Evolutionary conservation across 805 yeast genomes (phyloP).

Genomic region (Ogataea nitratoaversa): DNA sequence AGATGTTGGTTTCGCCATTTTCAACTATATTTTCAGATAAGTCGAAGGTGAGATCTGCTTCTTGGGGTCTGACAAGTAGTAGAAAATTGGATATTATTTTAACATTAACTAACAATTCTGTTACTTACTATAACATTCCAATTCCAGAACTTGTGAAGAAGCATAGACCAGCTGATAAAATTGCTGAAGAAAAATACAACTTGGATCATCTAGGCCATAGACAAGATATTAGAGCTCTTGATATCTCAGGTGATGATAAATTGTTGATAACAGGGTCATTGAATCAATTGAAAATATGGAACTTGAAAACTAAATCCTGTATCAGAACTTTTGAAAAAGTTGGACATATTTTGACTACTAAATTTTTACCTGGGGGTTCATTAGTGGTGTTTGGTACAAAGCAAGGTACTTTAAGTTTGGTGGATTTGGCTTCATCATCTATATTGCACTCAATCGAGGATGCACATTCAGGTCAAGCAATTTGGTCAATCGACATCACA

Average conservation of each 20-base stretch:
- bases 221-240: conserved; percentile 80
- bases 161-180: conserved; percentile 38
- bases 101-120: conserved; percentile 66
- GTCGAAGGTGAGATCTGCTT: conserved; percentile 58
- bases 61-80: conserved; percentile 54
- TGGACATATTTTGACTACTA: conserved; percentile 78
- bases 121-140: conserved; percentile 61
- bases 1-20: conserved; percentile 63
- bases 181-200: conserved; percentile 43
- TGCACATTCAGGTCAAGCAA: conserved; percentile 71
- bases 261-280: conserved; percentile 86
- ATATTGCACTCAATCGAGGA: conserved; percentile 62
- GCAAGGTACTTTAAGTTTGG: conserved; percentile 76
- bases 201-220: conserved; percentile 85
- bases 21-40: conserved; percentile 57
- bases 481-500: conserved; percentile 88
- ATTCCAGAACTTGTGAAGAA: conserved; percentile 57
- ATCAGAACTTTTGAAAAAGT: conserved; percentile 77
- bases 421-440: conserved; percentile 81
- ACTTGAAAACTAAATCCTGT: conserved; percentile 65
- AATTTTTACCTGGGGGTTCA: conserved; percentile 88
- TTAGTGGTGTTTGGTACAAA: conserved; percentile 85
- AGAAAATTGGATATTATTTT: conserved; percentile 55
- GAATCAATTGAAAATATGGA: conserved; percentile 88
- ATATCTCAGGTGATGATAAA: conserved; percentile 75